These are phyloP conservation scores for Rhizopogon vesiculosus DNA, from an alignment of 768 basidiomycete species.

Conservation along the genomic window DNA sequence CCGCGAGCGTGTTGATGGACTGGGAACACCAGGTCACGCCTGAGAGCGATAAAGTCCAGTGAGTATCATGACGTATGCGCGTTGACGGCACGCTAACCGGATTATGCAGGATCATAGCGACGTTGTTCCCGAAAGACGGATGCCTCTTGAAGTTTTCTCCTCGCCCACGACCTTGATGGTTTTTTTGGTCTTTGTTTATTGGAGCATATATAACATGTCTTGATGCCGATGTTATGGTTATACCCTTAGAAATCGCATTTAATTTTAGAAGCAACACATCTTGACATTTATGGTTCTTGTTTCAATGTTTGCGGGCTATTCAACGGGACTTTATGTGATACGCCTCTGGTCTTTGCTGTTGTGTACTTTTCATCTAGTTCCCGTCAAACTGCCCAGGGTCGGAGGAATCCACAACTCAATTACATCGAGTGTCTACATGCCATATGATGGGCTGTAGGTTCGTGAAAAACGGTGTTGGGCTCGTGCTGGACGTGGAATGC, in stretches of 20 bases:
- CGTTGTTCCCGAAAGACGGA: conserved; percentile 93
- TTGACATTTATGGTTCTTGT: background rate
- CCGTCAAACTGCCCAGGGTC: too few species aligned
- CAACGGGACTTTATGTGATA: too few species aligned
- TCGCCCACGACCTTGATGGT: conserved; percentile 30
- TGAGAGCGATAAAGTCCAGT: conserved; percentile 77
- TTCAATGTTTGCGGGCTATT: too few species aligned
- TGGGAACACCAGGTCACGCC: conserved; percentile 87
- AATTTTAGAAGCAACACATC: conserved; percentile 3
- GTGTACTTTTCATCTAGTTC: too few species aligned
- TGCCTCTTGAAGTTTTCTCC: conserved; percentile 77
- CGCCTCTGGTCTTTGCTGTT: too few species aligned
- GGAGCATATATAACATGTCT: background rate
- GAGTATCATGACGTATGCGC: conserved; percentile 28
- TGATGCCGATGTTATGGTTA: background rate
- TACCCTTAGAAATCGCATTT: conserved; percentile 10
- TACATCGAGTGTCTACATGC: too few species aligned
- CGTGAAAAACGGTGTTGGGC: too few species aligned
- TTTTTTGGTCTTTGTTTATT: background rate
- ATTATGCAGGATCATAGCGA: conserved; percentile 78
- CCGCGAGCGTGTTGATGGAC: conserved; percentile 74
- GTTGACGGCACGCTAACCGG: background rate
- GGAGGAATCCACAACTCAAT: too few species aligned
- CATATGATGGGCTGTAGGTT: too few species aligned
- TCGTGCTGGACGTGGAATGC: too few species aligned